Base-by-base conservation (phyloP, 495 filamentous ascomycete species). In the Aspergillus panamensis region DNA sequence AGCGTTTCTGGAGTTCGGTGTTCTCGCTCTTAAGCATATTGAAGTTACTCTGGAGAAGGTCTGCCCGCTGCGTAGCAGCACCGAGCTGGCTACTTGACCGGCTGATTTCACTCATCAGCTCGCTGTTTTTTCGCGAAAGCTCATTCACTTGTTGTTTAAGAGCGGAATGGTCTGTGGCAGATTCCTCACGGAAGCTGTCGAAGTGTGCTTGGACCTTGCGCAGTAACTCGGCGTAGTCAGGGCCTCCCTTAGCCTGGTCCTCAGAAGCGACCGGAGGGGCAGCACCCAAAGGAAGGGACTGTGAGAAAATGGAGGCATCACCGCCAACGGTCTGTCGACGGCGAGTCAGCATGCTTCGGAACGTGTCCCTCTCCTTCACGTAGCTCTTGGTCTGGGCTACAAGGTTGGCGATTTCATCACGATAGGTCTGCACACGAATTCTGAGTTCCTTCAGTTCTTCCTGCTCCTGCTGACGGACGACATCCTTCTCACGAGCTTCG, bases 301-400 rank as follows among this genome's bases (percentile, higher is more conserved):
- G 82, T 16, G 84, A 89, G 58, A 94, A 84, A 3, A 81, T 76
- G 21, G 82, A 85, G 19, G 77, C 75, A 48, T 94, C 89, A 4
- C 70, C 89, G 6, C 71, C 71, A 7, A 80, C 72, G 14, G 77
- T 76, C 62, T 91, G 87, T 9, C 85, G 87, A 57, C 84, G 80
- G 56, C 87, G 82, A 57, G 90, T 85, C 13, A 96, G 82, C 84
- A 97, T 94, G 40, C 91, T 90, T 30, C 91, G 84, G 85, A 96
- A 97, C 82, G 96, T 97, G 64, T 99, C 92, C 33, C 94, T 84
- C 74, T 99, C 94, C 66, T 90, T 90, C 48, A 93, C 88, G 62
- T 96, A 96, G 70, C 91, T 96, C 77, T 96, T 87, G 31, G 89
- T 88, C 59, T 90, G 87, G 7, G 88, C 84, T 4, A 87, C 80